Evolutionary conservation across 257 asterid genomes (phyloP), one percentile per base, ranked within the genome.

Genomic region (Solanum dulcamara): DNA sequence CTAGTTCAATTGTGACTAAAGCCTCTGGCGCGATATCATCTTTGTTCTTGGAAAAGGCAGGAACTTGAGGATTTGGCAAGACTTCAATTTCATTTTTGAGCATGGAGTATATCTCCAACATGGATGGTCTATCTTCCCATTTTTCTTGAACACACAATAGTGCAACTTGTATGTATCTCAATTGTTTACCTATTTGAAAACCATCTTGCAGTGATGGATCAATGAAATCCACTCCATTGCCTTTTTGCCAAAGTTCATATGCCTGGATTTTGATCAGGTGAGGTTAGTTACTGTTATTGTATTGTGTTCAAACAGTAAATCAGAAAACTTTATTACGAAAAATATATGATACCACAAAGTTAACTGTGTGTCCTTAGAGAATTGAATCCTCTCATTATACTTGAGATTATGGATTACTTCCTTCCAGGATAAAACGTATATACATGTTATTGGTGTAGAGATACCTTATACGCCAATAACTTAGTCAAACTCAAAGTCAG

Each of bases 21-120:
- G 79, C 32, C 10, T 42, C 55, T 28, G 40, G 38, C n/a, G 17
- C 33, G 9, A 62, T 66, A 83, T 59, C 18, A 2, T 72, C 83
- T 67, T 5, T 40, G 6, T 48, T 24, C 24, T 71, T 85, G 64
- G 91, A 85, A 68, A 87, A 88, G 72, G 91, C 91, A 3, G 91
- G 91, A 59, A 59, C 74, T 32, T 82, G 81, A 26, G 92, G 90
- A 71, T 74, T 44, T 28, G 85, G 85, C 48, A 88, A 15, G 57
- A 32, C 37, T 40, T 68, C 79, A 30, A 57, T 80, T 82, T 87
- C 90, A 22, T 84, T 85, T 70, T 83, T 87, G 2, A 90, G 84
- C 92, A 87, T 90, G 5, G 88, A 87, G n/a, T 89, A 85, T 77
- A 88, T 85, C 66, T 90, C 90, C 81, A 90, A 85, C 92, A 88